Percentiles rank a stretch among this genome's conserved stretches.
These are phyloP conservation scores for Tricholoma furcatifolium DNA, from an alignment of 768 basidiomycete genomes.

Conservation along the genomic window DNA sequence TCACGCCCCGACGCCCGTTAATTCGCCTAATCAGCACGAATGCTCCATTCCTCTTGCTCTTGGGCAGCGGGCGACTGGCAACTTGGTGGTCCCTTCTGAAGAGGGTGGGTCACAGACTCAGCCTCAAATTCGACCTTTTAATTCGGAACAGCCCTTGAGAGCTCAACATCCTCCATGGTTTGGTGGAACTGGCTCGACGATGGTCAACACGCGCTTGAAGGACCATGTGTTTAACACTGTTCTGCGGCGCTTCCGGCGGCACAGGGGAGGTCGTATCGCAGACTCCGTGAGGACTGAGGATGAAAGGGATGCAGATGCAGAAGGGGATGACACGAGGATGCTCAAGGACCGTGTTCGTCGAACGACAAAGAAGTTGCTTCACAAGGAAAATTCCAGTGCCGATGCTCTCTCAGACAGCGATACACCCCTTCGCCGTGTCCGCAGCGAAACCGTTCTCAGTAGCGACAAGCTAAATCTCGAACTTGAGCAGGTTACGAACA, in stretches of 20 bases:
- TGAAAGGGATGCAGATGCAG: slow-evolving; percentile 52
- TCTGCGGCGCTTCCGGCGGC: slow-evolving; percentile 68
- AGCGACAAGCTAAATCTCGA: slow-evolving; percentile 34
- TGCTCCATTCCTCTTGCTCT: slow-evolving; percentile 31
- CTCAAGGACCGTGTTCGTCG: slow-evolving; percentile 29
- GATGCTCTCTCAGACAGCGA: slow-evolving; percentile 37
- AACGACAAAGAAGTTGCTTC: slow-evolving; percentile 41
- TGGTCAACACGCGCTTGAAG: slow-evolving; percentile 91
- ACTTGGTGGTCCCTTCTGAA: slow-evolving; percentile 21
- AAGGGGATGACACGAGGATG: slow-evolving; percentile 25
- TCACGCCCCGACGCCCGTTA: slow-evolving; percentile 51
- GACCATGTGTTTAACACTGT: slow-evolving; percentile 95
- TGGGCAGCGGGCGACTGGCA: slow-evolving; percentile 17
- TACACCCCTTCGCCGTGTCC: slow-evolving; percentile 54
- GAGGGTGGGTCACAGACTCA: slow-evolving; percentile 30
- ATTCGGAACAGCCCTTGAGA: slow-evolving; percentile 37
- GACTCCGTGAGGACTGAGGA: slow-evolving; percentile 48
- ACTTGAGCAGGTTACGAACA: slow-evolving; percentile 25
- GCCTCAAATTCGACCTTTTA: slow-evolving; percentile 38
- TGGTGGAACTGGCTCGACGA: slow-evolving; percentile 89
- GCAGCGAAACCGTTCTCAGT: slow-evolving; percentile 54
- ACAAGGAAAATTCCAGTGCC: slow-evolving; percentile 37
- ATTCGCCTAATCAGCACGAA: slow-evolving; percentile 37
- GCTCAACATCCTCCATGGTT: slow-evolving; percentile 55
- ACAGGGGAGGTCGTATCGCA: slow-evolving; percentile 38